Conservation (phyloP, 2,329 filamentous ascomycete genomes). For the Dactylellina drechsleri region DNA sequence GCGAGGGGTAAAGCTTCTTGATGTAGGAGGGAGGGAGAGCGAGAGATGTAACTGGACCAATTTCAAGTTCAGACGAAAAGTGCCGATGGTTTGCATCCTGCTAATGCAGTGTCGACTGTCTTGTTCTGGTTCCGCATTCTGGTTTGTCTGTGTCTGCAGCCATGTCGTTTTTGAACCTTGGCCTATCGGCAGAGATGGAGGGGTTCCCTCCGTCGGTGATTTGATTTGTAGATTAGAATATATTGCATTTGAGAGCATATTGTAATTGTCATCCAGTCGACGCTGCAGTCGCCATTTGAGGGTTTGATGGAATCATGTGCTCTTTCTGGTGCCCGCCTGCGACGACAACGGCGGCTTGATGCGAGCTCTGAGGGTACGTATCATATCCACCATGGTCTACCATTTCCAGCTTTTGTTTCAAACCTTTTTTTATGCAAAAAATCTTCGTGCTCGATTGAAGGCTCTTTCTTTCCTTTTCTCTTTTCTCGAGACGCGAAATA, state of each 20-base stretch:
- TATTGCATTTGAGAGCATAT: background rate
- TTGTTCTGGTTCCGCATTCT: background rate
- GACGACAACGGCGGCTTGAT: constrained; percentile 3
- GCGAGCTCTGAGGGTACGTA: constrained; percentile 31
- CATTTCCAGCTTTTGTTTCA: constrained; percentile 8
- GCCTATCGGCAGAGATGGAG: background rate
- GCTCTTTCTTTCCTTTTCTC: background rate
- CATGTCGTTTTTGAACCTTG: constrained; percentile 6
- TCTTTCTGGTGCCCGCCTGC: constrained; percentile 23
- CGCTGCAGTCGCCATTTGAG: constrained; percentile 5
- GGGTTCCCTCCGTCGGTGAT: constrained; percentile 18
- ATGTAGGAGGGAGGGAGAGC: background rate
- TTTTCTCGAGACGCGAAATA: no score
- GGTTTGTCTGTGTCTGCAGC: constrained; percentile 10
- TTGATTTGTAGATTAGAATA: constrained; percentile 8
- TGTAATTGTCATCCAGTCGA: no score
- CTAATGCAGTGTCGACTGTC: constrained; percentile 32
- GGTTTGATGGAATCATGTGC: constrained; percentile 38
- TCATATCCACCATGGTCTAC: constrained; percentile 1
- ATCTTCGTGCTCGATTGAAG: no score
- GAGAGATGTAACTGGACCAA: constrained; percentile 18
- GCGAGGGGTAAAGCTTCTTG: constrained; percentile 41
- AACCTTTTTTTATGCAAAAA: constrained; percentile 13
- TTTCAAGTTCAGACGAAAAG: constrained; percentile 53
- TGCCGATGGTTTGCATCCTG: constrained; percentile 46